Evolutionary conservation across 163 green algal genomes (phyloP).

Genomic region (Scenedesmus sp.): DNA sequence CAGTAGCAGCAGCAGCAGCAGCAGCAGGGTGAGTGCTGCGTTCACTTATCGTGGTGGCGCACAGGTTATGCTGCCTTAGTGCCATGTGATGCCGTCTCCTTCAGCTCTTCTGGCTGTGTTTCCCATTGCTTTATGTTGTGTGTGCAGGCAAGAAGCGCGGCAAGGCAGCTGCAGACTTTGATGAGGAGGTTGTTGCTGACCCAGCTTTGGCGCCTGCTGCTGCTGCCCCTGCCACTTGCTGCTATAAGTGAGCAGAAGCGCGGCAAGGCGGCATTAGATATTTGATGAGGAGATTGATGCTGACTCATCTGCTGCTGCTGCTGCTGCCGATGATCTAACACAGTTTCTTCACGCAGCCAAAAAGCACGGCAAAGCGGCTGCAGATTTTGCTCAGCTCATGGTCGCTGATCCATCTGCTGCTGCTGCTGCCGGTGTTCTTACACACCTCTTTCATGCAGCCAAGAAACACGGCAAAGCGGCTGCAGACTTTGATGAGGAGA

Average conservation of each 20-base stretch:
- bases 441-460: neutral
- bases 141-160: neutral
- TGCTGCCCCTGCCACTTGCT: neutral
- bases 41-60: too few relatives aligned
- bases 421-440: neutral
- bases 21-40: neutral
- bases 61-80: too few relatives aligned
- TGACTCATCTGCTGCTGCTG: too few relatives aligned
- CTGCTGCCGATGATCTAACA: too few relatives aligned
- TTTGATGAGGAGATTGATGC: conserved; percentile 51
- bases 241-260: neutral
- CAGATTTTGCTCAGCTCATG: conserved; percentile 1
- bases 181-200: conserved; percentile 36
- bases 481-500: conserved; percentile 42
- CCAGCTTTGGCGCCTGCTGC: neutral
- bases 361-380: neutral
- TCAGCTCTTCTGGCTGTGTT: too few relatives aligned
- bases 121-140: too few relatives aligned
- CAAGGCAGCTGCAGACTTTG: conserved; percentile 27
- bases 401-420: neutral
- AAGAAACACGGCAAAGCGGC: neutral
- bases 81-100: too few relatives aligned
- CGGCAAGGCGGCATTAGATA: conserved; percentile 8
- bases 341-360: neutral
- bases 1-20: neutral